phyloP scores from a whole-genome alignment of 345 rosid genomes.

The Brassica nigra region DNA sequence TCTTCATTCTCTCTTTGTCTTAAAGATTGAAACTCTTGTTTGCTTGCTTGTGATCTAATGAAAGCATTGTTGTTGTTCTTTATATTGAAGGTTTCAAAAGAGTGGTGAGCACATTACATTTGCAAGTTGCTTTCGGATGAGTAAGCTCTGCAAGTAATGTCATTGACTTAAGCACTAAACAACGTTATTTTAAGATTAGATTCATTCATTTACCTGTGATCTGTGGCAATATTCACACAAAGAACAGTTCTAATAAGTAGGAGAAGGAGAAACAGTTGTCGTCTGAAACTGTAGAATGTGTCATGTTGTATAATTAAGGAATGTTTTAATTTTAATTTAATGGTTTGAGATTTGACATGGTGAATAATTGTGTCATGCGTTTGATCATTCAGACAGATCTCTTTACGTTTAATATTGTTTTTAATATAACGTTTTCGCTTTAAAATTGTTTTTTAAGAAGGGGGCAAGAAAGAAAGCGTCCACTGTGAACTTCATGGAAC shows the following conservation, averaged over 20 bases:
- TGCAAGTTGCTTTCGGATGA: constrained; percentile 36
- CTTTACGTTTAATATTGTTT: not conserved
- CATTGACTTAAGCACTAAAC: constrained; percentile 33
- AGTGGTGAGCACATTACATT: constrained; percentile 36
- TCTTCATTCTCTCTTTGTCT: constrained; percentile 22
- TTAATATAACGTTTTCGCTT: not conserved
- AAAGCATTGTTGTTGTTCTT: constrained; percentile 14
- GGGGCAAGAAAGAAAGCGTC: constrained; percentile 18
- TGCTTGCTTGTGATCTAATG: constrained; percentile 19
- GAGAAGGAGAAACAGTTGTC: constrained; percentile 24
- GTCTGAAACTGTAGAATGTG: constrained; percentile 31
- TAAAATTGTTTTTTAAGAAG: constrained; percentile 13
- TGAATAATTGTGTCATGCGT: not conserved
- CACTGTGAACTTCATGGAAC: constrained; percentile 26
- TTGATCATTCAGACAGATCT: not conserved
- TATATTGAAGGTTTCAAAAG: constrained; percentile 37
- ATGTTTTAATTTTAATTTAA: not conserved
- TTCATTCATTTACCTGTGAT: constrained; percentile 28
- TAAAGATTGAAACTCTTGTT: constrained; percentile 16
- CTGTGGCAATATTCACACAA: constrained; percentile 26
- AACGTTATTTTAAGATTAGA: not conserved
- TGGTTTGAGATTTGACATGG: constrained; percentile 8
- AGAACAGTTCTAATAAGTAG: constrained; percentile 36
- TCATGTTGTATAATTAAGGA: constrained; percentile 4
- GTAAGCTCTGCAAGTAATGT: constrained; percentile 32